Evolutionary conservation across 169 alveolate genomes (phyloP).

Genomic region (Eimeria tenella): DNA sequence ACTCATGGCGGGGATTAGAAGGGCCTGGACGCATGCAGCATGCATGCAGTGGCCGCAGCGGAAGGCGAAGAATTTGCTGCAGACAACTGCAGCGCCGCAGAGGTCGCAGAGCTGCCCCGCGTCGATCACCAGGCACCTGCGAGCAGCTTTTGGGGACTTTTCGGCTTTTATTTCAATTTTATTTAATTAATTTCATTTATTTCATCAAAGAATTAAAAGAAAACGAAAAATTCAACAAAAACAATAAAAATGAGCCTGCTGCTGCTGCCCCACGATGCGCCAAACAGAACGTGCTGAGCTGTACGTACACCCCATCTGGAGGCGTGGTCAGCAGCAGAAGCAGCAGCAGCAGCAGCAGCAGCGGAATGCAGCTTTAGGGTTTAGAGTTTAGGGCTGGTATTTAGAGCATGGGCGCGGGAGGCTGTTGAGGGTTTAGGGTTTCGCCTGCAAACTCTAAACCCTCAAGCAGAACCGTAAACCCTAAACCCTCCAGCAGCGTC

Average conservation of each 20-base stretch:
- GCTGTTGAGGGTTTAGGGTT: too few species aligned
- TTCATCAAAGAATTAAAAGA: neutral
- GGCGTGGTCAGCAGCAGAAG: too few species aligned
- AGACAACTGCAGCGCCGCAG: conserved; percentile 34
- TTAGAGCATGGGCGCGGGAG: too few species aligned
- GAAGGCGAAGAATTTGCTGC: conserved; percentile 42
- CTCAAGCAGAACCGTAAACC: conserved; percentile 5
- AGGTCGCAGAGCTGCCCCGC: neutral
- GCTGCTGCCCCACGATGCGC: too few species aligned
- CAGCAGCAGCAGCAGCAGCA: too few species aligned
- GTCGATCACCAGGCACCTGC: conserved; percentile 30
- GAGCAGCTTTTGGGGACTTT: neutral
- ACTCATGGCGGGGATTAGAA: conserved; percentile 40
- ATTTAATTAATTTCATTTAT: too few species aligned
- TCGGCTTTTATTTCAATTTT: too few species aligned
- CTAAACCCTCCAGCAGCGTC: neutral
- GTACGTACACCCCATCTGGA: too few species aligned
- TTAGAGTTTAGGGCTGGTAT: too few species aligned
- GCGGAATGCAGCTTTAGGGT: too few species aligned
- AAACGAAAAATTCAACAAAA: neutral
- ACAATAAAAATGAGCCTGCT: too few species aligned
- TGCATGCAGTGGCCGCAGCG: conserved; percentile 58
- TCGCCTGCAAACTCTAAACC: neutral
- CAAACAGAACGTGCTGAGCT: too few species aligned
- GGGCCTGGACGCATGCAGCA: conserved; percentile 28